Percentiles rank a stretch among this genome's conserved stretches.
Conservation (phyloP, 1,139 yeast genomes). For the Pichia norvegensis region DNA sequence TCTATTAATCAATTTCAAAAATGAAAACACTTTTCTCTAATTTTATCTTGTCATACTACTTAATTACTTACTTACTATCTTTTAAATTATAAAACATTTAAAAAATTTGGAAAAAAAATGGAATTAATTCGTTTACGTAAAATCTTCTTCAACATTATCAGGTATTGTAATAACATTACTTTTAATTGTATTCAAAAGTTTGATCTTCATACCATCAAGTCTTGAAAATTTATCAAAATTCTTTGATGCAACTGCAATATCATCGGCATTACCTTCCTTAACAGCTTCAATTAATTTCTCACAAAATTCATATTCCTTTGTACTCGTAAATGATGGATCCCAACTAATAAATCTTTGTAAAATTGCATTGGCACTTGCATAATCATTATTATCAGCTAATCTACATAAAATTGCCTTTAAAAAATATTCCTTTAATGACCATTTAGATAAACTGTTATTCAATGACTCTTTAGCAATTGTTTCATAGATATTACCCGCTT, state of each 20-base stretch:
- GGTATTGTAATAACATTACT: slow-evolving; percentile 40
- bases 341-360: slow-evolving; percentile 55
- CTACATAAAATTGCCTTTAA: slow-evolving; percentile 76
- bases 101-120: background rate
- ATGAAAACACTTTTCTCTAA: no score
- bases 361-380: slow-evolving; percentile 76
- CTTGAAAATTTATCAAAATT: slow-evolving; percentile 85
- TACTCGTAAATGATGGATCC: slow-evolving; percentile 70
- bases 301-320: slow-evolving; percentile 69
- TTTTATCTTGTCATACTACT: background rate
- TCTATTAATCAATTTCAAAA: no score
- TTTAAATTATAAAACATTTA: slow-evolving; percentile 1
- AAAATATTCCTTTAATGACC: slow-evolving; percentile 91
- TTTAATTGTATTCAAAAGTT: slow-evolving; percentile 74
- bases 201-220: slow-evolving; percentile 90
- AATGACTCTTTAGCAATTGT: slow-evolving; percentile 67
- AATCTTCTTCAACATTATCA: slow-evolving; percentile 32
- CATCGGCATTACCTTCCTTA: slow-evolving; percentile 72
- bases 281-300: slow-evolving; percentile 63
- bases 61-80: background rate
- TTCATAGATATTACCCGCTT: slow-evolving; percentile 72
- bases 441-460: slow-evolving; percentile 69
- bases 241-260: slow-evolving; percentile 63
- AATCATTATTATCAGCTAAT: slow-evolving; percentile 74
- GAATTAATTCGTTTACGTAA: slow-evolving; percentile 24